Evolutionary conservation across 352 stramenopile species (phyloP).

Genomic region (Peronospora destructor): DNA sequence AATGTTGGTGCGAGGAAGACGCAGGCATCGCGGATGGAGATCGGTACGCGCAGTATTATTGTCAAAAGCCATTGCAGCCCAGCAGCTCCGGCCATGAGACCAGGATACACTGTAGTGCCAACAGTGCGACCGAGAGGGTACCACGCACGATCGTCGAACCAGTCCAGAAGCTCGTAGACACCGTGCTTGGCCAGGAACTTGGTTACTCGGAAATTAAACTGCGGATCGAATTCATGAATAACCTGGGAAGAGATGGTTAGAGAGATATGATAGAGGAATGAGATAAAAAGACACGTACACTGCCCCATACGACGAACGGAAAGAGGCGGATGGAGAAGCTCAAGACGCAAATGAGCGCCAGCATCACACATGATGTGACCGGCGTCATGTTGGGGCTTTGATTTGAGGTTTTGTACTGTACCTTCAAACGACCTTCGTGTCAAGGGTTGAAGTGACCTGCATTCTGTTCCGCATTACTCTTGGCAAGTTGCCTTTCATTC

Average conservation of each 20-base stretch:
- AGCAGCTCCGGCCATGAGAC: slow-evolving; percentile 84
- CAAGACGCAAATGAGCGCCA: slow-evolving; percentile 84
- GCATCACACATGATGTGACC: slow-evolving; percentile 33
- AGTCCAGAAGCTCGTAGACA: slow-evolving; percentile 91
- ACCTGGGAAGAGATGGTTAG: slow-evolving; percentile 36
- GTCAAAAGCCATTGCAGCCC: slow-evolving; percentile 59
- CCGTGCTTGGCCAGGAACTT: slow-evolving; percentile 91
- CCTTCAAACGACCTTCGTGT: slow-evolving; percentile 44
- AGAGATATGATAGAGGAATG: neutral
- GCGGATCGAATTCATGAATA: slow-evolving; percentile 91
- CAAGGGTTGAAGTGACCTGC: slow-evolving; percentile 45
- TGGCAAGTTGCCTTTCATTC: slow-evolving; percentile 16
- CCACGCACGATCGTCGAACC: slow-evolving; percentile 97
- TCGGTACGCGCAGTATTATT: slow-evolving; percentile 19
- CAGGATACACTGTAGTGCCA: slow-evolving; percentile 90
- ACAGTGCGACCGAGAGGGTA: slow-evolving; percentile 90
- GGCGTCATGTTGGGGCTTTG: slow-evolving; percentile 13
- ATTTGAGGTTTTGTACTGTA: slow-evolving; percentile 14
- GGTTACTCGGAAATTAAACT: slow-evolving; percentile 99
- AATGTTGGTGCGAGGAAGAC: slow-evolving; percentile 89
- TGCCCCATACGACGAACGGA: slow-evolving; percentile 87
- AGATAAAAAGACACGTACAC: slow-evolving; percentile 31
- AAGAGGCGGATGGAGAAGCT: slow-evolving; percentile 89
- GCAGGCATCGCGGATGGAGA: slow-evolving; percentile 78
- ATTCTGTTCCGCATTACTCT: slow-evolving; percentile 15